These are phyloP conservation scores for Schizosaccharomyces octosporus DNA, from an alignment of 805 yeast genomes.

Conservation along the genomic window DNA sequence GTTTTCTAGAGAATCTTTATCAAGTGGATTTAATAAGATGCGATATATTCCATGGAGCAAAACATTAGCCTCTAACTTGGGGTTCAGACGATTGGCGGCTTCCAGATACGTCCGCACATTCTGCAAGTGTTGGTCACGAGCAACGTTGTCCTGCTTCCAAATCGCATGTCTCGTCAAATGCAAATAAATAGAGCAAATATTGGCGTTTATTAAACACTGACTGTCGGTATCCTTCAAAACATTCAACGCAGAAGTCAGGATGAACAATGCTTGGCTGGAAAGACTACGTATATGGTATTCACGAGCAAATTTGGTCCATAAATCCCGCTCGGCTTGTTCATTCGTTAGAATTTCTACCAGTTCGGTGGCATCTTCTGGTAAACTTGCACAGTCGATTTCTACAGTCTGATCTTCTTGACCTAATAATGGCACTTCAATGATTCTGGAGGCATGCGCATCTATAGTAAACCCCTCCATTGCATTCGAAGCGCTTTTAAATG, in stretches of 20 bases:
- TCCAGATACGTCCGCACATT: conserved; percentile 2
- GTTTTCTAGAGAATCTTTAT: conserved; percentile 31
- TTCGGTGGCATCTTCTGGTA: conserved; percentile 77
- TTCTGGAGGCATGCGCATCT: neutral
- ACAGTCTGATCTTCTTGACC: neutral
- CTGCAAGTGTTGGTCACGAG: conserved; percentile 1
- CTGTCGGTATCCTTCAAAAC: conserved; percentile 5
- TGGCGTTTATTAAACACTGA: conserved; percentile 22
- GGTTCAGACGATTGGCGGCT: conserved; percentile 24
- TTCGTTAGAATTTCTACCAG: conserved; percentile 52
- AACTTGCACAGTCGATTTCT: conserved; percentile 23
- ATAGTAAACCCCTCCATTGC: neutral
- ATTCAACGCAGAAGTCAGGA: conserved; percentile 35
- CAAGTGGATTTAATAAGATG: neutral
- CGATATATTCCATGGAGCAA: conserved; percentile 27
- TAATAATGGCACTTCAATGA: conserved; percentile 1
- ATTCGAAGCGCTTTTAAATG: neutral
- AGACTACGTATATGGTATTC: conserved; percentile 48
- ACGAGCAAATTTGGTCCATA: conserved; percentile 63
- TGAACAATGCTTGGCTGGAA: conserved; percentile 35
- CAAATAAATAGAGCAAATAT: conserved; percentile 44
- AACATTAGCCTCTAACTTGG: conserved; percentile 24
- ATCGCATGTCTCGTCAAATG: conserved; percentile 14
- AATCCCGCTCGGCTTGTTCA: conserved; percentile 50
- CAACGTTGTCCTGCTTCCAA: conserved; percentile 4